Percentiles rank a stretch among this genome's conserved stretches.
Conservation (phyloP, 257 asterid genomes). For the Solanum bulbocastanum region DNA sequence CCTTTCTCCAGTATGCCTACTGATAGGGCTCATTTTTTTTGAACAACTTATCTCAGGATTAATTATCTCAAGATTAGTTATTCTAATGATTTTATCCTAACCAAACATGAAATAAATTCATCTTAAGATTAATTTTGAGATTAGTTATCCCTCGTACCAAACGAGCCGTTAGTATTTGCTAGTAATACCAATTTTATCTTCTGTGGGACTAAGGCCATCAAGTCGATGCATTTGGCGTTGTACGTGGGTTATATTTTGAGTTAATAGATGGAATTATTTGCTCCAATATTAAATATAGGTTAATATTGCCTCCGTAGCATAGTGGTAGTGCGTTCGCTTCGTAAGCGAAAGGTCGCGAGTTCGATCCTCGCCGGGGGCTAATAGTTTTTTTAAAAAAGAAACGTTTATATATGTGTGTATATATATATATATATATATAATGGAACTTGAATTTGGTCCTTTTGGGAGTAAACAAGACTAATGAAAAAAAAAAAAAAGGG, state of each 20-base stretch:
- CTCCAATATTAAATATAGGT: background rate
- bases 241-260: background rate
- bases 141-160: no score
- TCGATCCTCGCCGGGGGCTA: conserved; percentile 99
- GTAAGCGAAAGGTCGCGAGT: conserved; percentile 99
- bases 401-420: no score
- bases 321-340: conserved; percentile 99
- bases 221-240: background rate
- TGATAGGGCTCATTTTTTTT: no score
- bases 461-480: no score
- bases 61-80: background rate
- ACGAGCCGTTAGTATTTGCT: background rate
- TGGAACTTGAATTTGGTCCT: no score
- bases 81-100: no score
- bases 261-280: no score
- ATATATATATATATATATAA: no score
- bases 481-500: no score
- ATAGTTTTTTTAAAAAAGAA: background rate
- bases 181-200: background rate
- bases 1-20: background rate
- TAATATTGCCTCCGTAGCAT: conserved; percentile 68
- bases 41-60: background rate
- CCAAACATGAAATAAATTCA: background rate
- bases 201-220: background rate
- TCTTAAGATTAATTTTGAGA: background rate